Evolutionary conservation across 257 asterid species (phyloP).

Genomic region (Solanum chmielewskii): DNA sequence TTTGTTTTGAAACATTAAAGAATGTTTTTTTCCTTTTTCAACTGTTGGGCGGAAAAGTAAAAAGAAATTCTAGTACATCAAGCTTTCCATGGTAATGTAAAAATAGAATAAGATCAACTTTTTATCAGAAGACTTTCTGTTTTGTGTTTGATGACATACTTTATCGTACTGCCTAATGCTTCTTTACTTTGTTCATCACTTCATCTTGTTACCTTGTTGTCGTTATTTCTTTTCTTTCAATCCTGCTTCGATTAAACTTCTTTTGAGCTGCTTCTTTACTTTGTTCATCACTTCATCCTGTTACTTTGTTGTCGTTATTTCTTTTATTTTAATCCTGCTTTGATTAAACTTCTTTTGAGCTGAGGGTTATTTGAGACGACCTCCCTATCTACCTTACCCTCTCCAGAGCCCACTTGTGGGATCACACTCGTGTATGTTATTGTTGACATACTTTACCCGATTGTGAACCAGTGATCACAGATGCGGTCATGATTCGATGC

Average conservation of each 20-base stretch:
- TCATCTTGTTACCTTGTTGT: neutral
- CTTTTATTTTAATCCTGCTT: neutral
- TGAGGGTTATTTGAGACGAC: neutral
- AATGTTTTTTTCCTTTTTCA: neutral
- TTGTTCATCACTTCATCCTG: neutral
- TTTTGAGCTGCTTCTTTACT: neutral
- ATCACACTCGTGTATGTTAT: neutral
- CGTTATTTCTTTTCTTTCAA: neutral
- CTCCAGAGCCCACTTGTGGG: neutral
- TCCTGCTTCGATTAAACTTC: neutral
- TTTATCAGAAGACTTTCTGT: neutral
- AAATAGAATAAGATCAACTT: neutral
- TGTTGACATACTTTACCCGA: neutral
- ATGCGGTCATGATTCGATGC: slow-evolving; percentile 42
- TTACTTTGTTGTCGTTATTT: neutral
- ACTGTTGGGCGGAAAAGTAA: neutral
- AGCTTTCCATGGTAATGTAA: neutral
- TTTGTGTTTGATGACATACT: neutral
- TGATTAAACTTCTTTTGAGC: neutral
- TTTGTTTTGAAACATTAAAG: too few species aligned
- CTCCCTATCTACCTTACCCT: neutral
- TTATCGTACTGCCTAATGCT: neutral
- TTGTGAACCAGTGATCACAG: slow-evolving; percentile 35
- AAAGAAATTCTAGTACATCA: neutral
- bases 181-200: neutral